Percentiles rank a stretch among this genome's conserved stretches.
Evolutionary conservation across 169 alveolate species (phyloP).

Genomic region (Eimeria praecox): DNA sequence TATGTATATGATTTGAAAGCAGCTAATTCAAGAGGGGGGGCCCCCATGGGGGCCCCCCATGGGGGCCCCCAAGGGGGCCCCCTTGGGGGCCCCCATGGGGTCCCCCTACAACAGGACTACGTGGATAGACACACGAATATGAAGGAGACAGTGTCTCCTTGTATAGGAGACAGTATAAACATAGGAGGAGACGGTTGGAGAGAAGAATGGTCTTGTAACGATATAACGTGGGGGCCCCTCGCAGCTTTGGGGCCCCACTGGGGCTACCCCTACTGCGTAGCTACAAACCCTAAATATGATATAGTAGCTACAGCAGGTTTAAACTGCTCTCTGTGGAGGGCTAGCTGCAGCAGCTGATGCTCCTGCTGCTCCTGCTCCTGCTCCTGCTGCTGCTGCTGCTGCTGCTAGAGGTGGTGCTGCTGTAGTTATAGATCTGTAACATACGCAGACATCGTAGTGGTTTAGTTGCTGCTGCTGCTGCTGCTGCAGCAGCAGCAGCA

Average conservation of each 20-base stretch:
- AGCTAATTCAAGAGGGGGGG: neutral
- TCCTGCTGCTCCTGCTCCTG: slow-evolving; percentile 27
- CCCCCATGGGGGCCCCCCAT: neutral
- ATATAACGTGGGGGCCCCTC: neutral
- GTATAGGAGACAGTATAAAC: neutral
- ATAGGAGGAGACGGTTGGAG: neutral
- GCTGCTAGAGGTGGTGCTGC: neutral
- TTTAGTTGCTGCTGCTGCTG: too few relatives aligned
- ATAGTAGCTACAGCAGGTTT: slow-evolving; percentile 21
- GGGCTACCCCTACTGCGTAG: slow-evolving; percentile 54
- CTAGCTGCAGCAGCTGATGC: neutral
- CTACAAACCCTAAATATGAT: slow-evolving; percentile 25
- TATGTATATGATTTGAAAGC: slow-evolving; percentile 9
- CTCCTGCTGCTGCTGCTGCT: slow-evolving; percentile 20
- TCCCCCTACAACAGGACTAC: too few relatives aligned
- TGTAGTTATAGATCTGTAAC: neutral
- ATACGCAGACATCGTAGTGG: too few relatives aligned
- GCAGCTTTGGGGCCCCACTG: slow-evolving; percentile 48
- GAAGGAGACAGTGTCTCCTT: neutral
- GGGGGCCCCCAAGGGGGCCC: neutral
- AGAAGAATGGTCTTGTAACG: neutral
- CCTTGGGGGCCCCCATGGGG: neutral
- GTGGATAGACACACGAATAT: too few relatives aligned
- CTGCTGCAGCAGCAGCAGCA: slow-evolving; percentile 22
- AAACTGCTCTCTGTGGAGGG: slow-evolving; percentile 23